These are phyloP conservation scores for Hymenoscyphus scutula DNA, from an alignment of 2,329 filamentous ascomycete species.

Conservation along the genomic window DNA sequence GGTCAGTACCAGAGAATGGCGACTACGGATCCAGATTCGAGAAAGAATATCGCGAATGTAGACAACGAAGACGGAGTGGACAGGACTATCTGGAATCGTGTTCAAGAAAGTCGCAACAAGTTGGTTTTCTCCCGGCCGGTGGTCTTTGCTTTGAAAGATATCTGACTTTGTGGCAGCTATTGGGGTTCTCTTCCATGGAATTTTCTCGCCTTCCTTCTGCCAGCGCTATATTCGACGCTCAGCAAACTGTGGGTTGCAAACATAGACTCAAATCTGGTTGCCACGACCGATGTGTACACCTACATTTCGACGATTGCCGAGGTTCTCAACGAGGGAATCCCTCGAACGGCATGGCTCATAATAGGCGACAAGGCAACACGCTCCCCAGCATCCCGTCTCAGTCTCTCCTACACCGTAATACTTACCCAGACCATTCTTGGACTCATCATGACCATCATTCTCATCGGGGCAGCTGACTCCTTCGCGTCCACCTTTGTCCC, in stretches of 20 bases:
- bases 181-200: constrained; percentile 61
- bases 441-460: constrained; percentile 56
- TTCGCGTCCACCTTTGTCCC: constrained; percentile 66
- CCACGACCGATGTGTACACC: constrained; percentile 64
- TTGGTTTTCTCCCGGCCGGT: background rate
- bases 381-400: constrained; percentile 48
- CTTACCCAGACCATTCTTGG: constrained; percentile 59
- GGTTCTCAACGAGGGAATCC: constrained; percentile 71
- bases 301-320: constrained; percentile 67
- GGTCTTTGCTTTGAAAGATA: background rate
- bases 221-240: constrained; percentile 65
- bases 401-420: constrained; percentile 61
- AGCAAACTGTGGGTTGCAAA: constrained; percentile 70
- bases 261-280: constrained; percentile 61
- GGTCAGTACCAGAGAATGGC: background rate
- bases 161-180: constrained; percentile 41
- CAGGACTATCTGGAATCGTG: background rate
- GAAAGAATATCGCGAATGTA: background rate
- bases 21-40: background rate
- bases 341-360: constrained; percentile 64
- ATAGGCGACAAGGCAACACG: constrained; percentile 63
- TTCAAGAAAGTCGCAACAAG: background rate
- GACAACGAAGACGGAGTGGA: background rate
- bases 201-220: constrained; percentile 58
- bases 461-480: constrained; percentile 50